These are phyloP conservation scores for Abrus precatorius DNA, from an alignment of 306 rosid species.

Conservation along the genomic window DNA sequence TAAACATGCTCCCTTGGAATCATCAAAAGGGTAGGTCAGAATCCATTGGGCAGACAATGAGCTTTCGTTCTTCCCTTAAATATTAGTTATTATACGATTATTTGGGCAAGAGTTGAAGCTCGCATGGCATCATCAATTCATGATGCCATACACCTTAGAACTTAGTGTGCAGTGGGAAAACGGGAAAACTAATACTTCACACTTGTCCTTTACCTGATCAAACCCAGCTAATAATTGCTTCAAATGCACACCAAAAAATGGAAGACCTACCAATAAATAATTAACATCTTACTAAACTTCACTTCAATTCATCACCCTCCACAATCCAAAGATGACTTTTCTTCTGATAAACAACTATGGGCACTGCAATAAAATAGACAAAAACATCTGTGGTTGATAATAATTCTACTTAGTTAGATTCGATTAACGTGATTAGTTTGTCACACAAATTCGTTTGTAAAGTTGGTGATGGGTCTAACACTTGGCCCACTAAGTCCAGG, in stretches of 20 bases:
- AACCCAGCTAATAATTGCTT: constrained; percentile 22
- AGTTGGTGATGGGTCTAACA: constrained; percentile 35
- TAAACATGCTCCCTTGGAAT: constrained; percentile 34
- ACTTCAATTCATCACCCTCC: constrained; percentile 11
- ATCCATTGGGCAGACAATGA: background rate
- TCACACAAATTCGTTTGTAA: background rate
- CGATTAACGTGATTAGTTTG: constrained; percentile 9
- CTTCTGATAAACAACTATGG: background rate
- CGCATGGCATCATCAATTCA: constrained; percentile 31
- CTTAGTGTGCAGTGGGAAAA: background rate
- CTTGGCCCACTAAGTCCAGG: constrained; percentile 23
- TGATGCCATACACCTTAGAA: background rate
- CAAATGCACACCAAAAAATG: constrained; percentile 30
- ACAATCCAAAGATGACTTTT: background rate
- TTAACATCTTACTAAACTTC: constrained; percentile 2
- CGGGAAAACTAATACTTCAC: background rate
- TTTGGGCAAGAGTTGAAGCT: constrained; percentile 33
- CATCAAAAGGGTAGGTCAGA: constrained; percentile 39
- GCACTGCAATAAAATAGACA: background rate
- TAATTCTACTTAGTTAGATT: too few species aligned
- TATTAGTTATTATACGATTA: constrained; percentile 12
- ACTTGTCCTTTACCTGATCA: constrained; percentile 44
- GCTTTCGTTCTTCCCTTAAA: constrained; percentile 26
- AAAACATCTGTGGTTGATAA: too few species aligned
- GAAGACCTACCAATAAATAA: constrained; percentile 40